A percentile compares a stretch with the other conserved stretches of the same genome.
Evolutionary conservation across 768 basidiomycete species (phyloP).

Genomic region (Baorangia bicolor): DNA sequence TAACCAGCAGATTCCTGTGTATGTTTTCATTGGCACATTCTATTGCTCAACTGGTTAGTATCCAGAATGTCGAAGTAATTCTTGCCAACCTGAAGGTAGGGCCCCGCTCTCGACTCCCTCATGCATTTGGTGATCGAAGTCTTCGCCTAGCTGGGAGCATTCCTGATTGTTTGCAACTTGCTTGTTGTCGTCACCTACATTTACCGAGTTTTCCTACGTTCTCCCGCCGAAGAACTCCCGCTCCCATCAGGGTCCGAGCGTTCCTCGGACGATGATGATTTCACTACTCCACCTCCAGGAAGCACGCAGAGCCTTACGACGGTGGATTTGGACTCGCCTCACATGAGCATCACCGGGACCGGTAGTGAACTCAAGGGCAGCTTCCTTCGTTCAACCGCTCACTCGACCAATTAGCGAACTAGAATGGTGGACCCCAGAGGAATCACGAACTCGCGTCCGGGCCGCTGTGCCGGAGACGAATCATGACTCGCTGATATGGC

Average conservation of each 20-base stretch:
- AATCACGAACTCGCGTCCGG: not conserved
- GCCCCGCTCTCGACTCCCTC: not conserved
- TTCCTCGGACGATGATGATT: conserved; percentile 3
- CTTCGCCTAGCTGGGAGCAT: not conserved
- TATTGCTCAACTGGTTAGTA: not conserved
- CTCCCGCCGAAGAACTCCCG: not conserved
- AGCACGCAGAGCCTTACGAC: not conserved
- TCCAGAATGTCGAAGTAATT: not conserved
- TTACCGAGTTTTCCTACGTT: conserved; percentile 2
- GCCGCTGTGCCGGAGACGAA: not conserved
- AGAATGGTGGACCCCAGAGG: too few species aligned
- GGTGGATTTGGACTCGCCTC: conserved; percentile 3
- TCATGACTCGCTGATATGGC: not conserved
- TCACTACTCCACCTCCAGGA: conserved; percentile 1
- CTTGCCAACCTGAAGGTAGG: not conserved
- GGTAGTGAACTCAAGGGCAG: not conserved
- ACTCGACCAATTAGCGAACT: not conserved
- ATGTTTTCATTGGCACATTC: not conserved
- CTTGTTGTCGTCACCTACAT: conserved; percentile 12
- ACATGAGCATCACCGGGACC: not conserved
- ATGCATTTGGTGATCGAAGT: not conserved
- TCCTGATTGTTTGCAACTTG: conserved; percentile 15
- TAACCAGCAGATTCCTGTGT: conserved; percentile 11
- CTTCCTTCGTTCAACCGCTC: not conserved
- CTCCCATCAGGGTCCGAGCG: not conserved